Percentiles rank a stretch among this genome's conserved stretches.
Conservation (phyloP, 768 basidiomycete species). For the Psilocybe cyanescens region DNA sequence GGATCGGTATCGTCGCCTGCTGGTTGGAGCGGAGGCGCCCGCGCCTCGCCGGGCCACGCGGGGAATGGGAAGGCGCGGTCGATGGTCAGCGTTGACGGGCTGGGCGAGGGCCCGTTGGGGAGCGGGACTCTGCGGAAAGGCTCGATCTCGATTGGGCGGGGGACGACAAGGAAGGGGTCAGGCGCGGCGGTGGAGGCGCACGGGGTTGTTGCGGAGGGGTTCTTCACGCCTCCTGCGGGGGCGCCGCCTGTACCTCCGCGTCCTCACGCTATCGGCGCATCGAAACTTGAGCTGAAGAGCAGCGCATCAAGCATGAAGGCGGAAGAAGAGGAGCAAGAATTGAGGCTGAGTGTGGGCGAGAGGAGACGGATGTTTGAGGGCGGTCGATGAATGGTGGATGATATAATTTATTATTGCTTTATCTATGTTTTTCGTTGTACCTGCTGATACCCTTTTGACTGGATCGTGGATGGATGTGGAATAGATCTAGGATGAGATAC, state of each 20-base stretch:
- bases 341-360: constrained; percentile 21
- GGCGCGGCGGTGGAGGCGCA: constrained; percentile 80
- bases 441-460: constrained; percentile 6
- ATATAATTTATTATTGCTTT: constrained; percentile 6
- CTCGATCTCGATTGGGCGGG: constrained; percentile 69
- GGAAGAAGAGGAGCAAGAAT: constrained; percentile 19
- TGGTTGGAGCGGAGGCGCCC: constrained; percentile 14
- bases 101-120: constrained; percentile 29
- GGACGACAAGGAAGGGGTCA: constrained; percentile 61
- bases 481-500: not conserved
- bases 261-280: not conserved
- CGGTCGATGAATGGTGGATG: constrained; percentile 7
- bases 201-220: constrained; percentile 77
- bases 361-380: constrained; percentile 24
- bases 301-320: not conserved
- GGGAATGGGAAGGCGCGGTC: constrained; percentile 52
- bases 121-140: constrained; percentile 43
- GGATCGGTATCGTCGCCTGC: constrained; percentile 23
- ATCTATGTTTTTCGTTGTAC: constrained; percentile 7
- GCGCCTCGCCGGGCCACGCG: constrained; percentile 12
- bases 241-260: constrained; percentile 36
- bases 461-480: not conserved
- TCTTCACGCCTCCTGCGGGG: constrained; percentile 63
- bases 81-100: constrained; percentile 67
- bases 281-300: not conserved